phyloP scores from a whole-genome alignment of 2,329 filamentous ascomycete species.

The Claviceps capensis region DNA sequence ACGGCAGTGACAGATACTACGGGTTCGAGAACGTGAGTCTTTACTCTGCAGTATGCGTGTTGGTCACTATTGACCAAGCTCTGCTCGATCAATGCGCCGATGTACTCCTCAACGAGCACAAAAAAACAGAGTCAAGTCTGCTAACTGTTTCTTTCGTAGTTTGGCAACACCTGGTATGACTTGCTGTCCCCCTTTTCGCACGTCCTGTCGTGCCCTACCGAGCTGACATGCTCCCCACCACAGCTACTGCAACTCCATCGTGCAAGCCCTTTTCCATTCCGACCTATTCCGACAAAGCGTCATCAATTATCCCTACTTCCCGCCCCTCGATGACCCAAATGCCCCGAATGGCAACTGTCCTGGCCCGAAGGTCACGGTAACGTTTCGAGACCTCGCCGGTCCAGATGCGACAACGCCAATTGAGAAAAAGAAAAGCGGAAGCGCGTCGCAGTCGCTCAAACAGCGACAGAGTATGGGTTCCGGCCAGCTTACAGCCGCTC shows the following conservation, averaged over 20 bases:
- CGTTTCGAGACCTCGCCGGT: slow-evolving; percentile 42
- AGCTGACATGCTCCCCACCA: background rate
- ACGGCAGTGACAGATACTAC: slow-evolving; percentile 97
- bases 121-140: background rate
- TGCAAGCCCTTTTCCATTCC: slow-evolving; percentile 94
- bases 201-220: no score
- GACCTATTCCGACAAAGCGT: slow-evolving; percentile 88
- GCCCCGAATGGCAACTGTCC: slow-evolving; percentile 44
- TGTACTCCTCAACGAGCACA: background rate
- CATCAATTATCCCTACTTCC: slow-evolving; percentile 71
- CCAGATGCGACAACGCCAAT: slow-evolving; percentile 26
- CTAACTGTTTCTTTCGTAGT: slow-evolving; percentile 37
- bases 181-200: background rate
- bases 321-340: slow-evolving; percentile 55
- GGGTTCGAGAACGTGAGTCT: slow-evolving; percentile 87
- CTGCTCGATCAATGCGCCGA: background rate
- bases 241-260: slow-evolving; percentile 97
- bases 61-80: background rate
- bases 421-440: slow-evolving; percentile 39
- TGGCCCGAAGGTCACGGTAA: slow-evolving; percentile 42
- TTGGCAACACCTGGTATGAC: slow-evolving; percentile 87
- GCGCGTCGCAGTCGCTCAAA: slow-evolving; percentile 41
- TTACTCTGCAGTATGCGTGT: background rate
- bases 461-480: slow-evolving; percentile 40
- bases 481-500: slow-evolving; percentile 39